These are phyloP conservation scores for Serendipita sp. DNA, from an alignment of 768 basidiomycete species.

Conservation along the genomic window DNA sequence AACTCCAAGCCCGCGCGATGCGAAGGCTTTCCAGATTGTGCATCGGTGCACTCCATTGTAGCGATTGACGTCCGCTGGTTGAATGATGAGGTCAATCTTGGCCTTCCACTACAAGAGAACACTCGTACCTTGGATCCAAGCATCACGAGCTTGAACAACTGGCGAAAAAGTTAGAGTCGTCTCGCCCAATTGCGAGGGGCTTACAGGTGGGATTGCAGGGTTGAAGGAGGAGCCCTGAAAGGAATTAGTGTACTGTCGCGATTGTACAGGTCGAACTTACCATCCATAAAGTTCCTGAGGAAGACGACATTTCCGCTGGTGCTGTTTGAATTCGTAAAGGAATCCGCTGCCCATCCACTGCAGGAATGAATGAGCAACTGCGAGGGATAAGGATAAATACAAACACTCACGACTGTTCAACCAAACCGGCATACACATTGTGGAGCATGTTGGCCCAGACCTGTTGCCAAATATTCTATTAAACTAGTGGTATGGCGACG, in stretches of 20 bases:
- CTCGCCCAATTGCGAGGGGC: slow-evolving; percentile 12
- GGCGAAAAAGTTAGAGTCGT: neutral
- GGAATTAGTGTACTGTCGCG: too few relatives aligned
- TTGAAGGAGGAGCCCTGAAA: slow-evolving; percentile 22
- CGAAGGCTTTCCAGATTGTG: neutral
- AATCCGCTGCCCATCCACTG: neutral
- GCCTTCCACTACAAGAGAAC: neutral
- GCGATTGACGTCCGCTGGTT: neutral
- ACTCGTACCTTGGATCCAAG: slow-evolving; percentile 27
- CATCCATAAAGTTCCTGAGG: slow-evolving; percentile 7
- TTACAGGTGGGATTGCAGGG: slow-evolving; percentile 34
- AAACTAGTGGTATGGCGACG: neutral
- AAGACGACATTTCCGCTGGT: slow-evolving; percentile 12
- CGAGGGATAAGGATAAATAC: neutral
- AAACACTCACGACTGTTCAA: neutral
- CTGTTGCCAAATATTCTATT: slow-evolving; percentile 8
- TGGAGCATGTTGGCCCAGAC: slow-evolving; percentile 8
- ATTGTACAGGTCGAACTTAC: slow-evolving; percentile 14
- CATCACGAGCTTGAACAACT: slow-evolving; percentile 26
- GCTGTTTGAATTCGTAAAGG: neutral
- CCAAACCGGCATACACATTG: slow-evolving; percentile 8
- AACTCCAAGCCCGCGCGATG: neutral
- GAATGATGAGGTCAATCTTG: neutral
- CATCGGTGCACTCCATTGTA: neutral
- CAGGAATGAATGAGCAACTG: neutral